Conservation (phyloP, 2,329 filamentous ascomycete species). For the Colletotrichum limetticola region DNA sequence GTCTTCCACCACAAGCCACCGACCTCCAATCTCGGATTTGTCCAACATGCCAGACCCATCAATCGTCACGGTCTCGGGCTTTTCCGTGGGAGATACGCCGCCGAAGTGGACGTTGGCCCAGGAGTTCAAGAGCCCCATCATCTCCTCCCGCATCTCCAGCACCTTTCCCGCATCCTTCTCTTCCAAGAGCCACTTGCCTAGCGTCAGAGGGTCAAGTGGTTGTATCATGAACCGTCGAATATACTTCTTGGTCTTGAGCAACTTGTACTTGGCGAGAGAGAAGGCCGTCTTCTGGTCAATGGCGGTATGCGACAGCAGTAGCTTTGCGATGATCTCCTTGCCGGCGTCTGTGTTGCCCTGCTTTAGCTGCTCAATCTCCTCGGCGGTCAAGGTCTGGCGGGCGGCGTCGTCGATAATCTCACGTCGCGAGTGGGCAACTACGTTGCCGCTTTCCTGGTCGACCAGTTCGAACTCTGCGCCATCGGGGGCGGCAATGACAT, state of each 20-base stretch:
- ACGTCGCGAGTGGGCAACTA: slow-evolving; percentile 65
- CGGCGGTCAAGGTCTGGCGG: slow-evolving; percentile 81
- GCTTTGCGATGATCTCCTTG: slow-evolving; percentile 90
- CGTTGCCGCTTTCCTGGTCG: slow-evolving; percentile 53
- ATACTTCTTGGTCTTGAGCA: slow-evolving; percentile 95
- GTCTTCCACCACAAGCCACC: slow-evolving; percentile 89
- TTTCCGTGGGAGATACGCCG: slow-evolving; percentile 48
- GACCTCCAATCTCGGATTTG: slow-evolving; percentile 53
- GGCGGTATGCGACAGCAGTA: slow-evolving; percentile 88
- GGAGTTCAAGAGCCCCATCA: slow-evolving; percentile 76
- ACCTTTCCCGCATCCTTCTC: slow-evolving; percentile 49
- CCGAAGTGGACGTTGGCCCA: slow-evolving; percentile 90
- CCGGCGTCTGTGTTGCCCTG: slow-evolving; percentile 82
- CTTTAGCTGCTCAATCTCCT: slow-evolving; percentile 80
- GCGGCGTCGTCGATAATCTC: slow-evolving; percentile 70
- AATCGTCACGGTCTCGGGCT: slow-evolving; percentile 28
- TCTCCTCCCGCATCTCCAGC: slow-evolving; percentile 47
- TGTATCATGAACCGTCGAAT: slow-evolving; percentile 86
- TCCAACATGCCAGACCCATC: slow-evolving; percentile 79
- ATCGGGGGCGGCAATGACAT: slow-evolving; percentile 48
- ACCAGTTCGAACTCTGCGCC: slow-evolving; percentile 56
- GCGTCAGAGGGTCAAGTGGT: slow-evolving; percentile 81
- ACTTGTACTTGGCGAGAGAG: slow-evolving; percentile 93
- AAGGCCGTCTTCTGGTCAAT: slow-evolving; percentile 95
- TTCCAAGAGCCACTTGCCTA: slow-evolving; percentile 81